Evolutionary conservation across 2,329 filamentous ascomycete genomes (phyloP), one percentile per base, ranked within the genome.

Genomic region (Didymella keratinophila): DNA sequence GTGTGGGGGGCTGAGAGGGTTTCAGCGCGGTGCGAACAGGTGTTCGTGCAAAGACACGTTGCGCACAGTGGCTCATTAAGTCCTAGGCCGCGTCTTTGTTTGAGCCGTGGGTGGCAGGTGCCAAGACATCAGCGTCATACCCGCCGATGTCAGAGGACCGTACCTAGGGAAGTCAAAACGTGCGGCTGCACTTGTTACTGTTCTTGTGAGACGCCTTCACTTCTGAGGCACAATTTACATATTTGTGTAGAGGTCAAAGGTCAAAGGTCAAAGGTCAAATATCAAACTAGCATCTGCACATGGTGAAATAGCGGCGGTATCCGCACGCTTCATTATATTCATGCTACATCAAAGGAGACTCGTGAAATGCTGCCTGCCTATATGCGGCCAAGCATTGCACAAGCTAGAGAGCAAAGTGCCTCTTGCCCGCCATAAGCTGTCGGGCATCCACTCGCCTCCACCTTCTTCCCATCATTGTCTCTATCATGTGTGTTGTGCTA

Each of bases 361-460:
- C 64, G 56, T 67, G 49, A 61, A 60, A 42, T 54, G 56, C 56
- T 59, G 48, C 56, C 55, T 45, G 63, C 43, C 61, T 58, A 57
- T 62, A 36, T 57, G 57, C 57, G 64, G 36, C 63, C 61, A 62
- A 21, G 53, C 60, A 60, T 62, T 41, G 56, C 54, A 63, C 61
- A 62, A 70, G 59, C 66, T 64, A 69, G 67, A 52, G 64, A 68
- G 70, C 67, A 52, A 64, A 68, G 44, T 44, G 58, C 59, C 59
- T 62, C 63, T 48, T 52, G 60, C 54, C 60, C 67, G 42, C 62
- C 66, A 58, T 56, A 48, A 57, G 58, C 34, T 43, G 55, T 57
- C 52, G 59, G 42, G 56, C 56, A 53, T 30, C 54, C 45, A 52
- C 48, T 59, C 48, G 48, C 52, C 28, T 28, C 57, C 39, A 14